Conservation (phyloP, 2,329 filamentous ascomycete genomes). For the Neocucurbitaria cava region DNA sequence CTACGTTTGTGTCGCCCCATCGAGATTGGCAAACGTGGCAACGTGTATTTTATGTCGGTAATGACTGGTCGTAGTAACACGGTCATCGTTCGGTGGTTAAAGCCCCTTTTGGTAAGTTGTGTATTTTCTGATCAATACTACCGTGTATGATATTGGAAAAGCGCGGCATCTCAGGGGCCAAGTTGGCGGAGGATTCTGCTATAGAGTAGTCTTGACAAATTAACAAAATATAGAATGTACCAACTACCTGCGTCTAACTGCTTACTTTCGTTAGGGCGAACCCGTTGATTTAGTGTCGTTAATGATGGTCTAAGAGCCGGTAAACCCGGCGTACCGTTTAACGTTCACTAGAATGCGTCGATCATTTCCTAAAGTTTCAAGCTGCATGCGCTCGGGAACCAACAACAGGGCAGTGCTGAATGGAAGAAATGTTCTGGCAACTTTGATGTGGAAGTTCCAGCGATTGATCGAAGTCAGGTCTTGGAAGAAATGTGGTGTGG, state of each 20-base stretch:
- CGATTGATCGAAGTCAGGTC: neutral
- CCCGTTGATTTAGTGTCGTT: neutral
- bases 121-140: too few species aligned
- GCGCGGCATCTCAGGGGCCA: neutral
- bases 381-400: neutral
- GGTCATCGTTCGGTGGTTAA: neutral
- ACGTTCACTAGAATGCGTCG: neutral
- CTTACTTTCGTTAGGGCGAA: neutral
- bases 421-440: neutral
- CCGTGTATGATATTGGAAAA: neutral
- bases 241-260: neutral
- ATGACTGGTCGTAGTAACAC: too few species aligned
- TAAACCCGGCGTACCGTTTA: neutral
- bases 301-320: neutral
- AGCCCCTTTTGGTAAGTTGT: neutral
- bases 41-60: neutral
- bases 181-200: neutral
- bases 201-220: neutral
- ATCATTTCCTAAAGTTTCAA: neutral
- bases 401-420: neutral
- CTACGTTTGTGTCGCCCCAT: neutral
- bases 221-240: neutral
- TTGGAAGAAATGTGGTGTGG: neutral
- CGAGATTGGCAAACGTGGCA: neutral
- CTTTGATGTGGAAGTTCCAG: neutral